A percentile compares a stretch with the other conserved stretches of the same genome.
Evolutionary conservation across 2,329 filamentous ascomycete genomes (phyloP).

Genomic region (Ceratocystis variospora): DNA sequence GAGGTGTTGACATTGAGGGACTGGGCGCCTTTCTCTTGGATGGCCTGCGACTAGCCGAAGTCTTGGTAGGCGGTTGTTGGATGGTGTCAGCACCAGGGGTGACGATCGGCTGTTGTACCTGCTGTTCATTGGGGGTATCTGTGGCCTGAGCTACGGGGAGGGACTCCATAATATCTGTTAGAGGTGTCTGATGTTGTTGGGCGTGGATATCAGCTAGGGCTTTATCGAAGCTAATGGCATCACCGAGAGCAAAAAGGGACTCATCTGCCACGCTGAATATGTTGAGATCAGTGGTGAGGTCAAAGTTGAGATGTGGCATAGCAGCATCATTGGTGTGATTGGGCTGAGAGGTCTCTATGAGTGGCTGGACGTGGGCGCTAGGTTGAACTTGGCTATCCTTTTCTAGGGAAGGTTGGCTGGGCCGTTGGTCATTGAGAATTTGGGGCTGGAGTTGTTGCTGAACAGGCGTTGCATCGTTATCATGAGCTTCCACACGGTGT

Average conservation of each 20-base stretch:
- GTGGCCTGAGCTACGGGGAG: neutral
- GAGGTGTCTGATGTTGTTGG: neutral
- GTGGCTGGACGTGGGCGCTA: neutral
- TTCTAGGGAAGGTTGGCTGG: neutral
- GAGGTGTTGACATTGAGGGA: conserved; percentile 27
- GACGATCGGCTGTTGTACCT: neutral
- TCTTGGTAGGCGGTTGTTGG: neutral
- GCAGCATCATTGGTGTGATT: neutral
- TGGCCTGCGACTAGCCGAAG: neutral
- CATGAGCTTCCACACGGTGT: neutral
- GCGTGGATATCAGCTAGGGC: conserved; percentile 10
- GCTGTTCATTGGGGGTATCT: neutral
- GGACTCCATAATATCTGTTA: neutral
- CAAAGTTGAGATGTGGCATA: conserved; percentile 1
- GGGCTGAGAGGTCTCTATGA: neutral
- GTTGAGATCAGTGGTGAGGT: conserved; percentile 5
- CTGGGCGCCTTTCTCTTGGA: conserved; percentile 9
- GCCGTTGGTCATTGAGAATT: neutral
- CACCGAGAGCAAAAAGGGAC: conserved; percentile 6
- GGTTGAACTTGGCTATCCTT: neutral
- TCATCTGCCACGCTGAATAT: conserved; percentile 12
- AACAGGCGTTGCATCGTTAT: neutral
- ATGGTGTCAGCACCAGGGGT: neutral
- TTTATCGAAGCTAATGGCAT: conserved; percentile 14
- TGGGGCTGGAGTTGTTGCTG: neutral